Evolutionary conservation across 345 rosid species (phyloP).

Genomic region (Linum tenue): DNA sequence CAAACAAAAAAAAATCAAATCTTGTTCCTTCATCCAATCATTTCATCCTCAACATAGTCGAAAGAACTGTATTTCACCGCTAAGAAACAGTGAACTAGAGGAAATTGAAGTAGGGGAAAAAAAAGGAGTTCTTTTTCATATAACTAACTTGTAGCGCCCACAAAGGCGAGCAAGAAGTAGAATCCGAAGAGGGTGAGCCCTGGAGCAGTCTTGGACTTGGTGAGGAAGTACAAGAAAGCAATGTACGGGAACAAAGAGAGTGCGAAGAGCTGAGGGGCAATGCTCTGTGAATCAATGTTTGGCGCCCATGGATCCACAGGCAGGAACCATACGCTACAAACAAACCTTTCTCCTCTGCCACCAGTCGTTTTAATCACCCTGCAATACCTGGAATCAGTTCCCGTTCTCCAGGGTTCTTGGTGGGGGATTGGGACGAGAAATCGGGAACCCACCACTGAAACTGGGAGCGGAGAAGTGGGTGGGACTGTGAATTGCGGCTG

Average conservation of each 20-base stretch:
- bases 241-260: constrained; percentile 72
- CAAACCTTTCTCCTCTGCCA: constrained; percentile 13
- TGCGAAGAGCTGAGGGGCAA: constrained; percentile 74
- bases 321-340: constrained; percentile 37
- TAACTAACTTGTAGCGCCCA: constrained; percentile 76
- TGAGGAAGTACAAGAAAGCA: constrained; percentile 84
- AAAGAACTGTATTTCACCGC: no score
- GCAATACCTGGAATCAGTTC: constrained; percentile 11
- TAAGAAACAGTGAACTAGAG: no score
- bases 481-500: constrained; percentile 8
- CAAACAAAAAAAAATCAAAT: background rate
- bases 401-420: constrained; percentile 6
- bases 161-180: constrained; percentile 88
- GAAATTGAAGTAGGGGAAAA: background rate
- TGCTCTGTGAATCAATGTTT: constrained; percentile 61
- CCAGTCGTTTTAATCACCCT: constrained; percentile 9
- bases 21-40: background rate
- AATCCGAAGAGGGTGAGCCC: constrained; percentile 82
- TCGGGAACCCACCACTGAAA: constrained; percentile 13
- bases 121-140: background rate
- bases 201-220: constrained; percentile 75
- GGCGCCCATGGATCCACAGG: constrained; percentile 92
- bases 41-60: no score
- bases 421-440: constrained; percentile 15
- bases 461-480: constrained; percentile 13